Conservation (phyloP, 257 asterid species). For the Solanum arcanum region DNA sequence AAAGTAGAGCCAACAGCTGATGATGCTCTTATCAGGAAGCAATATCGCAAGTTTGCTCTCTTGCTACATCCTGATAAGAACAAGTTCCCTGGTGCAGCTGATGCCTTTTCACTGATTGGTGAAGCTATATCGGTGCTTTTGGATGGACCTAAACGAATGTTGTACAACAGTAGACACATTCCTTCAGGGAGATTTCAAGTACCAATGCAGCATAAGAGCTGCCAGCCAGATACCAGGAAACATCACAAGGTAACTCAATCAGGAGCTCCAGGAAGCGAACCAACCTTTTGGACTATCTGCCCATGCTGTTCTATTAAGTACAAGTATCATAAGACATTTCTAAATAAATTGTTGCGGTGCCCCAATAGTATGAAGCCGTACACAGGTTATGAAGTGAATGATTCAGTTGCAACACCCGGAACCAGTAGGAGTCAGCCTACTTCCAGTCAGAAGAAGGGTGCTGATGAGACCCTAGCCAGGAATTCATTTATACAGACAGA, state of each 20-base stretch:
- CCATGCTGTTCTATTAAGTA: slow-evolving; percentile 14
- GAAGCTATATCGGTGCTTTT: slow-evolving; percentile 39
- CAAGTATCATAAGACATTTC: slow-evolving; percentile 8
- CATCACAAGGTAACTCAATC: slow-evolving; percentile 13
- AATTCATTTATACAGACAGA: not conserved
- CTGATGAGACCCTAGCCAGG: not conserved
- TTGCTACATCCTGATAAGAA: slow-evolving; percentile 56
- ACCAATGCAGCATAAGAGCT: slow-evolving; percentile 4
- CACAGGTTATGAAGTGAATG: slow-evolving; percentile 10
- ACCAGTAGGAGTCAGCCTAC: slow-evolving; percentile 1
- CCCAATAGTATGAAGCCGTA: slow-evolving; percentile 10
- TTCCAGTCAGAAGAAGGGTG: not conserved
- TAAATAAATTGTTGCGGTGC: slow-evolving; percentile 12
- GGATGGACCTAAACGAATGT: slow-evolving; percentile 15
- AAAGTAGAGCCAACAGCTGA: slow-evolving; percentile 34
- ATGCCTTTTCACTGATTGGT: slow-evolving; percentile 39
- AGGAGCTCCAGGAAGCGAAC: not conserved
- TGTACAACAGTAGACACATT: slow-evolving; percentile 12
- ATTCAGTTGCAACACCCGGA: slow-evolving; percentile 1
- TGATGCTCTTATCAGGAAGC: slow-evolving; percentile 27
- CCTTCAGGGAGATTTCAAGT: slow-evolving; percentile 11
- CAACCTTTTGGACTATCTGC: slow-evolving; percentile 36
- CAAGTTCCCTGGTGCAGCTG: slow-evolving; percentile 41
- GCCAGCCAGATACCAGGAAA: slow-evolving; percentile 11
- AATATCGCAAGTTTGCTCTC: slow-evolving; percentile 36